Percentiles rank a stretch among this genome's conserved stretches.
These are phyloP conservation scores for Alloteropsis angusta DNA, from an alignment of 202 grass and related monocot species.

Conservation along the genomic window DNA sequence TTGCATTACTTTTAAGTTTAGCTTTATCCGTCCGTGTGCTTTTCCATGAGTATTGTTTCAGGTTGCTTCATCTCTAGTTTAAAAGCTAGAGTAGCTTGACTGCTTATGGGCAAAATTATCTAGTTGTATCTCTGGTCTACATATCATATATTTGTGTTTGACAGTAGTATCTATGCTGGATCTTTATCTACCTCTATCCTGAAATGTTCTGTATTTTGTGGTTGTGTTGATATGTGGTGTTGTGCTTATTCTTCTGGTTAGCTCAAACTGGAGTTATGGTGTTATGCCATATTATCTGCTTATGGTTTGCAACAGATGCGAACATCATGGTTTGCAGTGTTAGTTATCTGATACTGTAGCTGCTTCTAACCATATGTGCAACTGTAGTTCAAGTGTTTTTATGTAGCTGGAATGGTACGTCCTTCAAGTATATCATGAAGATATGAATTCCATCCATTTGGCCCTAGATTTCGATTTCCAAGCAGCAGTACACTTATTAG, in stretches of 20 bases:
- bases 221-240: constrained; percentile 24
- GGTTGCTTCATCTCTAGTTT: constrained; percentile 49
- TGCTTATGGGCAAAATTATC: constrained; percentile 49
- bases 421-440: constrained; percentile 26
- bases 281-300: not conserved
- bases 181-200: constrained; percentile 18
- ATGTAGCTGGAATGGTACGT: constrained; percentile 30
- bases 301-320: constrained; percentile 21
- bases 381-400: constrained; percentile 27
- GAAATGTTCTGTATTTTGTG: constrained; percentile 26
- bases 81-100: constrained; percentile 57
- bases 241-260: constrained; percentile 7
- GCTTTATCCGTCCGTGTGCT: constrained; percentile 34
- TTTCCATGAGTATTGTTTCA: constrained; percentile 45
- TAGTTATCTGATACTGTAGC: constrained; percentile 30
- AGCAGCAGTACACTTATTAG: constrained; percentile 41
- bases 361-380: constrained; percentile 23
- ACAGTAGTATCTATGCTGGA: constrained; percentile 37
- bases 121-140: constrained; percentile 54
- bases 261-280: constrained; percentile 28
- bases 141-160: constrained; percentile 45
- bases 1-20: constrained; percentile 43
- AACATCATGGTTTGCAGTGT: constrained; percentile 8
- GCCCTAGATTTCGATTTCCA: constrained; percentile 7
- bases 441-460: constrained; percentile 20